Evolutionary conservation across 1,139 yeast species (phyloP).

Genomic region (Pneumocystis oryctolagi): DNA sequence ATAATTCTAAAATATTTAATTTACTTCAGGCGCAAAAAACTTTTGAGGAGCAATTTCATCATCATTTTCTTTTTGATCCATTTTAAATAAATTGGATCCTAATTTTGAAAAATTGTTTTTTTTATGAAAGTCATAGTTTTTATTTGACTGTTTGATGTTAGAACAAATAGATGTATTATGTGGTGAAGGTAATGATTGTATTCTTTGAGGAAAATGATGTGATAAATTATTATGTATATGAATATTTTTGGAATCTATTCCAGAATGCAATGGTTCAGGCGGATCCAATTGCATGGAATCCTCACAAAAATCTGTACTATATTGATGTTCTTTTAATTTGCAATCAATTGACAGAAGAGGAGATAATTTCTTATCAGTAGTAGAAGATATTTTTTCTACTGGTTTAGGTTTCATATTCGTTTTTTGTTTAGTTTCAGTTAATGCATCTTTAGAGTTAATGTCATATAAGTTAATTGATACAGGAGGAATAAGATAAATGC

Average conservation of each 20-base stretch:
- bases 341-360: background rate
- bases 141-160: background rate
- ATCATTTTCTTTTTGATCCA: background rate
- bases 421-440: background rate
- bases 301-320: background rate
- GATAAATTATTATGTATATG: background rate
- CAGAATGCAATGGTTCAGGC: background rate
- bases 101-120: background rate
- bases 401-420: background rate
- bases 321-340: background rate
- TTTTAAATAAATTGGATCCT: background rate
- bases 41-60: slow-evolving; percentile 9
- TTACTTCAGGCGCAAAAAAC: slow-evolving; percentile 11
- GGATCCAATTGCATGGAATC: slow-evolving; percentile 1
- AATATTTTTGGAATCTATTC: background rate
- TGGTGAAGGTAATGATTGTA: background rate
- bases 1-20: background rate
- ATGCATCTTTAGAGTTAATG: background rate
- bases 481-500: background rate
- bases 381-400: background rate
- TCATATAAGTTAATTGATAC: background rate
- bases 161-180: background rate
- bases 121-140: background rate
- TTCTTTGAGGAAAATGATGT: background rate
- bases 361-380: background rate